phyloP scores from a whole-genome alignment of 2,329 filamentous ascomycete genomes.

The Fusarium sp. region DNA sequence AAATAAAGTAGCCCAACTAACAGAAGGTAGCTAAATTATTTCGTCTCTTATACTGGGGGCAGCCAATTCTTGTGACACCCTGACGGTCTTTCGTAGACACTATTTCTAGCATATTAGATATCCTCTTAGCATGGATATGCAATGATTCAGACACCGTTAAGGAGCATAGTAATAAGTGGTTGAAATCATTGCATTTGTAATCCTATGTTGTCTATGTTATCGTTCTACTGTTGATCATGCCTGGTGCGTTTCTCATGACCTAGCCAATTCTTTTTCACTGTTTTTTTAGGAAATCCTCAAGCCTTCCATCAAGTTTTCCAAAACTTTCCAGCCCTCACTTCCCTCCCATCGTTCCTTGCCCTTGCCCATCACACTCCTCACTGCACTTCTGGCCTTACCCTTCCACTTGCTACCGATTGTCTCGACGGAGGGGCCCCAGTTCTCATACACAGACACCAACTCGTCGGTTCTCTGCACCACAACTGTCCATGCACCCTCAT shows the following conservation, averaged over 20 bases:
- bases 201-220: background rate
- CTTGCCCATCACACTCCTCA: slow-evolving; percentile 85
- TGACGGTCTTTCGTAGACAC: background rate
- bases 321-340: slow-evolving; percentile 72
- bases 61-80: background rate
- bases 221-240: slow-evolving; percentile 12
- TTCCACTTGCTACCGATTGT: slow-evolving; percentile 84
- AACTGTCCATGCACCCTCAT: slow-evolving; percentile 73
- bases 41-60: background rate
- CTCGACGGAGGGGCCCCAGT: slow-evolving; percentile 74
- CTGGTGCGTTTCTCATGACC: slow-evolving; percentile 10
- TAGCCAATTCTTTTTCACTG: slow-evolving; percentile 5
- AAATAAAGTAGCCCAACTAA: background rate
- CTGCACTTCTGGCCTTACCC: slow-evolving; percentile 86
- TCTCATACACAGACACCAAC: slow-evolving; percentile 85
- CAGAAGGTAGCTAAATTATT: background rate
- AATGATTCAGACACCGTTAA: background rate
- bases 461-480: slow-evolving; percentile 84
- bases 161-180: background rate
- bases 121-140: background rate
- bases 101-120: background rate
- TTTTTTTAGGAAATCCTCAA: slow-evolving; percentile 55
- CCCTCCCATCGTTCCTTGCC: slow-evolving; percentile 87
- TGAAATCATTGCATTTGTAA: background rate
- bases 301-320: slow-evolving; percentile 69